Percentiles rank a stretch among this genome's conserved stretches.
These are phyloP conservation scores for Vaccinium darrowii DNA, from an alignment of 148 eudicot species.

Conservation along the genomic window DNA sequence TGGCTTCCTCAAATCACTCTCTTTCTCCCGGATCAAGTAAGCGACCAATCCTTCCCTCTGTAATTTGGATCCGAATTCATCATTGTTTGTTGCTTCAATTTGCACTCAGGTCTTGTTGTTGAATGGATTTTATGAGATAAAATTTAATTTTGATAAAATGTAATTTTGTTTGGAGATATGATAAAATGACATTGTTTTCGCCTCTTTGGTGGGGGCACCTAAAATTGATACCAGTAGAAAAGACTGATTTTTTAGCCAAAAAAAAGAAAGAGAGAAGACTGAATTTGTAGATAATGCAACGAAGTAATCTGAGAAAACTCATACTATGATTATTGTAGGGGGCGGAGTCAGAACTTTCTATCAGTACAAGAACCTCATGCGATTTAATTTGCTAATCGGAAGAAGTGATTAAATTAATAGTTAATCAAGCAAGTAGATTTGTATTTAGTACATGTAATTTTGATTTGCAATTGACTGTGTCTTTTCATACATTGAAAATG, in stretches of 20 bases:
- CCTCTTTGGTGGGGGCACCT: too few relatives aligned
- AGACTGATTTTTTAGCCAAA: neutral
- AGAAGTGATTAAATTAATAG: too few relatives aligned
- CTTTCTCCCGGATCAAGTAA: slow-evolving; percentile 30
- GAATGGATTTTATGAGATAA: too few relatives aligned
- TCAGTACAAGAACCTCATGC: neutral
- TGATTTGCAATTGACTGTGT: too few relatives aligned
- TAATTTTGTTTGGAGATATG: too few relatives aligned
- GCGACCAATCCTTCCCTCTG: neutral
- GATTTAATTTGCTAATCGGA: neutral
- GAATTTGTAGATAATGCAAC: too few relatives aligned
- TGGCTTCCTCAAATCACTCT: slow-evolving; percentile 19
- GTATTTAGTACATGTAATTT: too few relatives aligned
- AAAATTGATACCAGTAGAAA: neutral
- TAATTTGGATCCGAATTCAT: neutral
- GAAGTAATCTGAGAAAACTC: neutral
- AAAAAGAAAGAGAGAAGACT: neutral
- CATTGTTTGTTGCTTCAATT: neutral
- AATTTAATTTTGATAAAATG: too few relatives aligned
- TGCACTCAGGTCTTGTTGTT: neutral
- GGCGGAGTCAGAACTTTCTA: neutral
- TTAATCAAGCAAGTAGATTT: too few relatives aligned
- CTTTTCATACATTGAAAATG: too few relatives aligned
- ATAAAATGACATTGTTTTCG: too few relatives aligned
- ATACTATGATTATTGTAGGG: neutral